Percentiles rank a stretch among this genome's conserved stretches.
These are phyloP conservation scores for Microbotryomycetes sp. DNA, from an alignment of 1,284 basidiomycete genomes.

Conservation along the genomic window DNA sequence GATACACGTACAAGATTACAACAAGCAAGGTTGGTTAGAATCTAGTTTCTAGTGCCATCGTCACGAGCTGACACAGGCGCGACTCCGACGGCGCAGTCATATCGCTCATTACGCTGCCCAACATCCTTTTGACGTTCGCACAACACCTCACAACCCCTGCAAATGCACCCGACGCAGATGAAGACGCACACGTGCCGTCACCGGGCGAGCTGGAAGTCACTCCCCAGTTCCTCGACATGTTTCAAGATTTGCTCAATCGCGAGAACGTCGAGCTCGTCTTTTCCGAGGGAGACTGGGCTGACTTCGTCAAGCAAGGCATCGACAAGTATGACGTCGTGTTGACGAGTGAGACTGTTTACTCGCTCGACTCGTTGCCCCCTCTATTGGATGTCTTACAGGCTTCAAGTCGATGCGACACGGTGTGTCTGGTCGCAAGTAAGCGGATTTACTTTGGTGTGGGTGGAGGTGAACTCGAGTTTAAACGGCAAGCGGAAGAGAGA, in stretches of 20 bases:
- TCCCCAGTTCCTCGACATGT: conserved; percentile 56
- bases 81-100: conserved; percentile 24
- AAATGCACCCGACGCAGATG: conserved; percentile 36
- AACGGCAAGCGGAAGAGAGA: conserved; percentile 47
- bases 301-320: conserved; percentile 23
- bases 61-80: too few relatives aligned
- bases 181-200: conserved; percentile 30
- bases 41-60: not conserved
- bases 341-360: conserved; percentile 90
- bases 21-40: conserved; percentile 45
- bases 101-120: conserved; percentile 61
- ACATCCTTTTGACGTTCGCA: conserved; percentile 70
- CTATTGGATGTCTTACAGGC: conserved; percentile 50
- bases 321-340: conserved; percentile 61
- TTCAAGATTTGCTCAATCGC: conserved; percentile 52
- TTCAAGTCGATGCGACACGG: conserved; percentile 8
- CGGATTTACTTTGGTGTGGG: conserved; percentile 94
- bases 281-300: conserved; percentile 71
- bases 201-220: conserved; percentile 57
- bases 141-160: conserved; percentile 11
- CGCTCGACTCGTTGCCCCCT: conserved; percentile 57
- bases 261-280: conserved; percentile 60
- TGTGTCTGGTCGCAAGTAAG: conserved; percentile 75
- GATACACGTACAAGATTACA: conserved; percentile 92
- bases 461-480: conserved; percentile 73